These are phyloP conservation scores for Comarum palustre DNA, from an alignment of 306 rosid species.

Conservation along the genomic window DNA sequence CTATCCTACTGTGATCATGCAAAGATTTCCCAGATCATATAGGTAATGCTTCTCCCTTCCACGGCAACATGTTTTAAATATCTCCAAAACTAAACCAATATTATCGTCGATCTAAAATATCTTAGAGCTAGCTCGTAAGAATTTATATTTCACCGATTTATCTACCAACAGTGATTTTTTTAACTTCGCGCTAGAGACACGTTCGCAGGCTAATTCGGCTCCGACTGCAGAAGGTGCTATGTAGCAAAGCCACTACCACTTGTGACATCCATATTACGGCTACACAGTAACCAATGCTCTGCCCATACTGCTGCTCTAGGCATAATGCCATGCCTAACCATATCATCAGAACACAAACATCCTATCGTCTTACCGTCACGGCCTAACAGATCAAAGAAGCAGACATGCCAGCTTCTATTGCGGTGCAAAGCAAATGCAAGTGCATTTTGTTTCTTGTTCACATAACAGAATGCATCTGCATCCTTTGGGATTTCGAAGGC, in stretches of 20 bases:
- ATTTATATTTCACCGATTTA: no score
- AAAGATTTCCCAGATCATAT: background rate
- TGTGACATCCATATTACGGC: constrained; percentile 42
- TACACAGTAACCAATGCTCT: constrained; percentile 53
- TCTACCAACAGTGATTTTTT: no score
- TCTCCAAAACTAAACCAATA: no score
- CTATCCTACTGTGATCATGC: no score
- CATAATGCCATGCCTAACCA: constrained; percentile 32
- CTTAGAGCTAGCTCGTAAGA: no score
- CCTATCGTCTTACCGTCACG: constrained; percentile 54
- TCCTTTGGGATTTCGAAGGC: constrained; percentile 42
- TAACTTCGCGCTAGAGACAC: constrained; percentile 28
- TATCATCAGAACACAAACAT: constrained; percentile 30
- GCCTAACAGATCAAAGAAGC: constrained; percentile 56
- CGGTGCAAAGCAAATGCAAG: constrained; percentile 24
- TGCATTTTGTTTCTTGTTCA: constrained; percentile 46
- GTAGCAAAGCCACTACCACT: constrained; percentile 53
- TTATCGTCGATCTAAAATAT: background rate
- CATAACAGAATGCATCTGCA: constrained; percentile 42
- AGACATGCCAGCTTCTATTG: constrained; percentile 51
- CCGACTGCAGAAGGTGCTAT: constrained; percentile 44
- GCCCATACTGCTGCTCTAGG: constrained; percentile 52
- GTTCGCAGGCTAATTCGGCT: constrained; percentile 50
- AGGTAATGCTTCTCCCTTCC: constrained; percentile 34
- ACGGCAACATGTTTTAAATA: constrained; percentile 28